Evolutionary conservation across 148 eudicot species (phyloP).

Genomic region (Polygonum aviculare): DNA sequence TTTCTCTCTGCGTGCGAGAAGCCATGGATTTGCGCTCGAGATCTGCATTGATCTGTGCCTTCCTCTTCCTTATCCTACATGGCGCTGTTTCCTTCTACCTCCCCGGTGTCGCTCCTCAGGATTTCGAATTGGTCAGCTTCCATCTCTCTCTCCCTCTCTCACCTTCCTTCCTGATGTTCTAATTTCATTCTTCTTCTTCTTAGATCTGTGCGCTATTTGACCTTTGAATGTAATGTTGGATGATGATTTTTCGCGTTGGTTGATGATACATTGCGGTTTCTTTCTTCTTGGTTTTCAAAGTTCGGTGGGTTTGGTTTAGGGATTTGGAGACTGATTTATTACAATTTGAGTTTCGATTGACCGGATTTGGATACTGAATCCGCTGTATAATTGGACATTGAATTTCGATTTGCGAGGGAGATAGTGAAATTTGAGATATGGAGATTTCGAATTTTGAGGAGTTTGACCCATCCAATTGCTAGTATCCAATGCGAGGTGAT

Average conservation of each 20-base stretch:
- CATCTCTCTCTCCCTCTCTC: not conserved
- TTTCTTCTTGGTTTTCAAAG: not conserved
- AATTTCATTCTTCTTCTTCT: not conserved
- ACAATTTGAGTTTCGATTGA: not conserved
- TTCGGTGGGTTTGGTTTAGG: not conserved
- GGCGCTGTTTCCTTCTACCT: slow-evolving; percentile 35
- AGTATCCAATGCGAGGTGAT: not conserved
- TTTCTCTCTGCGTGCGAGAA: not conserved
- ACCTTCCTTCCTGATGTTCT: not conserved
- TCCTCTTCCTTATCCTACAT: slow-evolving; percentile 19
- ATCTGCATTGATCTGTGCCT: slow-evolving; percentile 17
- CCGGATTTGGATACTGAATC: not conserved
- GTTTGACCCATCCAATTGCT: not conserved
- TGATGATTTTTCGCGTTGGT: too few species aligned
- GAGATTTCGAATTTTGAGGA: not conserved
- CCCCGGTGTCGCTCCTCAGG: slow-evolving; percentile 45
- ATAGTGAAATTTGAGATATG: not conserved
- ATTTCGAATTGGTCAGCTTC: slow-evolving; percentile 33
- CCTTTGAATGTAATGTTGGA: not conserved
- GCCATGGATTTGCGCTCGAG: slow-evolving; percentile 27
- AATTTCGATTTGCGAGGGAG: not conserved
- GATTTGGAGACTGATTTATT: not conserved
- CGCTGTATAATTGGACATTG: not conserved
- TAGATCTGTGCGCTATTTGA: not conserved
- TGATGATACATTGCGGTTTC: not conserved